Conservation (phyloP, 768 basidiomycete species). For the Leucogyrophana mollusca region DNA sequence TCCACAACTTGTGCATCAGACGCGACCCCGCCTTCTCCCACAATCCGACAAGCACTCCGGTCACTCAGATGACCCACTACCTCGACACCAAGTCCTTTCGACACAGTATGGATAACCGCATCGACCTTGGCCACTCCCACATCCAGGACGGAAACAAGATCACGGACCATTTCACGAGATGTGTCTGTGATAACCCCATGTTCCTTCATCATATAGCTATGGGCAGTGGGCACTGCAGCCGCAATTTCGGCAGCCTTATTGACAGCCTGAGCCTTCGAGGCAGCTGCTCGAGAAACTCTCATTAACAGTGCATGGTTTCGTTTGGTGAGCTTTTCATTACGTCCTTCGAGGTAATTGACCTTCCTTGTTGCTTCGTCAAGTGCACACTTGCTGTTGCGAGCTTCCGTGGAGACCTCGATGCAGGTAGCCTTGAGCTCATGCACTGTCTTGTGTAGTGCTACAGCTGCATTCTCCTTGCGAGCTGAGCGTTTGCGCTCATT, state of each 20-base stretch:
- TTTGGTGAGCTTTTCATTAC: neutral
- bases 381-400: neutral
- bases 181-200: neutral
- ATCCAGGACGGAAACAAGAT: neutral
- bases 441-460: neutral
- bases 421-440: neutral
- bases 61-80: slow-evolving; percentile 6
- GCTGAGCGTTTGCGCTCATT: neutral
- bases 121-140: neutral
- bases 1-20: slow-evolving; percentile 9
- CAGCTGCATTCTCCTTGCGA: neutral
- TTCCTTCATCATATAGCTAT: neutral
- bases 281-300: neutral
- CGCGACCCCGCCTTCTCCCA: slow-evolving; percentile 11
- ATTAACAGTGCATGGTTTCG: neutral
- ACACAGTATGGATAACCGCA: neutral
- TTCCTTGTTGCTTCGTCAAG: neutral
- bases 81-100: neutral
- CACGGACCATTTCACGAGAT: neutral
- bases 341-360: neutral
- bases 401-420: neutral
- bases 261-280: neutral
- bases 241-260: neutral
- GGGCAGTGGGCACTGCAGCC: neutral
- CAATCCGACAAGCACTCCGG: slow-evolving; percentile 5